Conservation (phyloP, 805 yeast species). For the Lipomyces sp. region DNA sequence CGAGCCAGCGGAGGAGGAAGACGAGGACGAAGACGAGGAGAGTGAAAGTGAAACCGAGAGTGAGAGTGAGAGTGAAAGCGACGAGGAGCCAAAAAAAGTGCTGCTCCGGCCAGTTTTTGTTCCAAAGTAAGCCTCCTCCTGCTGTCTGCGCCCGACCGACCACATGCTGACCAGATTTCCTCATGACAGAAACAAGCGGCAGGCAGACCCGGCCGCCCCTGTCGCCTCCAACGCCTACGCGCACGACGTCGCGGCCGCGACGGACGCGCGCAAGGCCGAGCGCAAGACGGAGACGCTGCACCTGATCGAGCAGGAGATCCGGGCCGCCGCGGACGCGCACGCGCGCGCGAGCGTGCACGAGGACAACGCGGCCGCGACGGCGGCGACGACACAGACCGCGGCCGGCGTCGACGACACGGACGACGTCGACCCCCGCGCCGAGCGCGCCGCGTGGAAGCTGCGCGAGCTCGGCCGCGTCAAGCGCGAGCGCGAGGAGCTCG, state of each 20-base stretch:
- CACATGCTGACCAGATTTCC: background rate
- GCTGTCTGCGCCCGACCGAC: background rate
- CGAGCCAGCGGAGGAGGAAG: background rate
- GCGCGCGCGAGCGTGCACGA: slow-evolving; percentile 24
- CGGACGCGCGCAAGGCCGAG: background rate
- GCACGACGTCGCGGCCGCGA: background rate
- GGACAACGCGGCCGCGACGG: slow-evolving; percentile 30
- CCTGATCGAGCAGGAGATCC: slow-evolving; percentile 34
- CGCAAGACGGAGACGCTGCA: slow-evolving; percentile 30
- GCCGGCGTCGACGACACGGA: slow-evolving; percentile 57
- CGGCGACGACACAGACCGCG: slow-evolving; percentile 31
- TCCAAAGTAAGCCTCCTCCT: slow-evolving; percentile 27
- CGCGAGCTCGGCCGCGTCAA: slow-evolving; percentile 42
- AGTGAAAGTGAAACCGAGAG: slow-evolving; percentile 4
- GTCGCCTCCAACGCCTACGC: background rate
- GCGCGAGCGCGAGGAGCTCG: slow-evolving; percentile 41
- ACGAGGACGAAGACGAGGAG: background rate
- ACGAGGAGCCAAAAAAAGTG: slow-evolving; percentile 31
- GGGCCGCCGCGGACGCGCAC: slow-evolving; percentile 32
- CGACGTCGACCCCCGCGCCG: slow-evolving; percentile 51
- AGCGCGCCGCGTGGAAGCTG: slow-evolving; percentile 43
- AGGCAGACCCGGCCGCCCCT: slow-evolving; percentile 9
- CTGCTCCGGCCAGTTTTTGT: slow-evolving; percentile 36
- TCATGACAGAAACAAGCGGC: slow-evolving; percentile 26
- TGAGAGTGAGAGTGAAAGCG: slow-evolving; percentile 18